A percentile compares a stretch with the other conserved stretches of the same genome.
Evolutionary conservation across 352 stramenopile genomes (phyloP).

Genomic region (Globisporangium sylvaticum): DNA sequence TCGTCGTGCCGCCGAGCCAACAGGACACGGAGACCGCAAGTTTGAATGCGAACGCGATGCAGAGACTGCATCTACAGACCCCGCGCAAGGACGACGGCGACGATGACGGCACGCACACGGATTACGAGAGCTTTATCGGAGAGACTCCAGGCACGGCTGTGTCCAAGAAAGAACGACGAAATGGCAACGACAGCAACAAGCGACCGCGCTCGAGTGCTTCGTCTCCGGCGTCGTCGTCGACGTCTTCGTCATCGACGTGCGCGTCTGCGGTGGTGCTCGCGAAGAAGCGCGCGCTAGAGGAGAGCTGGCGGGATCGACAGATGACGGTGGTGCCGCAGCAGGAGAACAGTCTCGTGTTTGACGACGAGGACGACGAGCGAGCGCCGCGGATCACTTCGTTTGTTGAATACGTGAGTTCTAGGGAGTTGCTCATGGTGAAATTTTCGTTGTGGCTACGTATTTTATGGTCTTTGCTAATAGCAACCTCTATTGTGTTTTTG

Average conservation of each 20-base stretch:
- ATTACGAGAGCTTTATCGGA: neutral
- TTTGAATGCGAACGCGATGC: constrained; percentile 13
- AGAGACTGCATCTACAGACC: constrained; percentile 17
- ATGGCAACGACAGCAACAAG: neutral
- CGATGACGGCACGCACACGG: neutral
- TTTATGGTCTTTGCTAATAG: neutral
- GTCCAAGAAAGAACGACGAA: neutral
- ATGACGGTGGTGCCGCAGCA: neutral
- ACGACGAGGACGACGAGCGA: constrained; percentile 6
- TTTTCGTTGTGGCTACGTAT: neutral
- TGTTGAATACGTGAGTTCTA: constrained; percentile 17
- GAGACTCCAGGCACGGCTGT: constrained; percentile 6
- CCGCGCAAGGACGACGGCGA: constrained; percentile 1
- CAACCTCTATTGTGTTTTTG: neutral
- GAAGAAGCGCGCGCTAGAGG: constrained; percentile 14
- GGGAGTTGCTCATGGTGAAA: neutral
- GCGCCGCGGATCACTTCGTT: constrained; percentile 14
- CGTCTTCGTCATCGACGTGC: constrained; percentile 10
- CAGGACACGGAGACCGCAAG: neutral
- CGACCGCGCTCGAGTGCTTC: constrained; percentile 2
- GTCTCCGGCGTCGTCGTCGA: constrained; percentile 10
- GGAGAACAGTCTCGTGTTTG: neutral
- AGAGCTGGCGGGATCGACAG: neutral
- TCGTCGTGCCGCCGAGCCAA: constrained; percentile 8
- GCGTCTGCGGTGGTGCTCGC: constrained; percentile 11